phyloP scores from a whole-genome alignment of 2,329 filamentous ascomycete species.

The Xylaria sp. region DNA sequence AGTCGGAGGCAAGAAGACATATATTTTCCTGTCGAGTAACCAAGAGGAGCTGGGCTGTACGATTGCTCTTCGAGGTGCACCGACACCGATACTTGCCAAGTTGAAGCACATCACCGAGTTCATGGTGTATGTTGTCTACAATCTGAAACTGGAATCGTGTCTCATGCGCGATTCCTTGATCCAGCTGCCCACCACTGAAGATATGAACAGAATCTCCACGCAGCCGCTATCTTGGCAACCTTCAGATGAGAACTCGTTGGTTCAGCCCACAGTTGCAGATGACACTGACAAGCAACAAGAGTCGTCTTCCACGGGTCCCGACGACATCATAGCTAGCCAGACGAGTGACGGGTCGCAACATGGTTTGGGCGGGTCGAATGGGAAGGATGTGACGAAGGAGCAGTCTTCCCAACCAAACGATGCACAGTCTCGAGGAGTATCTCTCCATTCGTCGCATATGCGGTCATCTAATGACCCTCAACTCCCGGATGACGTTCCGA shows the following conservation, averaged over 20 bases:
- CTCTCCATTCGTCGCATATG: conserved; percentile 42
- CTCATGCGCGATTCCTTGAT: conserved; percentile 91
- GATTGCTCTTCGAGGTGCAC: conserved; percentile 80
- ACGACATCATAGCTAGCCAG: conserved; percentile 23
- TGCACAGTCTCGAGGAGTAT: conserved; percentile 29
- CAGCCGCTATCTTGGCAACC: conserved; percentile 31
- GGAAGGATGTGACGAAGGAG: conserved; percentile 12
- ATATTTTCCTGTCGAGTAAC: conserved; percentile 90
- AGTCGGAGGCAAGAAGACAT: conserved; percentile 78
- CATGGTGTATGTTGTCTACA: conserved; percentile 99
- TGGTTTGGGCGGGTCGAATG: conserved; percentile 3
- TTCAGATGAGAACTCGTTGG: conserved; percentile 35
- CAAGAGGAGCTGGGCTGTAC: conserved; percentile 88
- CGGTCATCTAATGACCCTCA: conserved; percentile 47
- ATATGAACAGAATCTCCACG: conserved; percentile 37
- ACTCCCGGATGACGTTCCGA: conserved; percentile 71
- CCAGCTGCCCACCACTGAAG: conserved; percentile 63
- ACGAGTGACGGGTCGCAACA: conserved; percentile 21
- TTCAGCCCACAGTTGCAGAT: conserved; percentile 25
- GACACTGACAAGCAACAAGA: conserved; percentile 20
- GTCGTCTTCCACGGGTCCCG: conserved; percentile 20
- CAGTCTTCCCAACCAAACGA: conserved; percentile 8
- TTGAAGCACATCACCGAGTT: conserved; percentile 96
- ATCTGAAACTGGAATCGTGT: conserved; percentile 90
- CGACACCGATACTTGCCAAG: conserved; percentile 62